Base-by-base conservation (phyloP, 495 filamentous ascomycete genomes). In the Physcia stellaris region DNA sequence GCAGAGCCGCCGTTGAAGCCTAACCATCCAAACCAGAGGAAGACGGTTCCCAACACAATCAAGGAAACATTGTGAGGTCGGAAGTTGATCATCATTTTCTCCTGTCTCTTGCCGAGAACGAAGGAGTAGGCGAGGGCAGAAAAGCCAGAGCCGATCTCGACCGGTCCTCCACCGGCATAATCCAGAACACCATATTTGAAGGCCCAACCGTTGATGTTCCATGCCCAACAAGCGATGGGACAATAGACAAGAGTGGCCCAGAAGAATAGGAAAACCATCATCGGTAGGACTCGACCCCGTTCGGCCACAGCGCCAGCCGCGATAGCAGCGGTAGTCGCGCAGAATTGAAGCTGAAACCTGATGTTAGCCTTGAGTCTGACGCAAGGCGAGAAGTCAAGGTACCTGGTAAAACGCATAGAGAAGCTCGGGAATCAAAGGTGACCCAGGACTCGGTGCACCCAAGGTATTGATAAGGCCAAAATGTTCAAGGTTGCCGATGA, bases 181-280 rank as follows among this genome's bases (percentile, higher is more conserved):
- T 98, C 90, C 53, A 94, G 65, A 29, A 93, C 88, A 42, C 92
- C 92, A 55, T 86, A 94, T 32, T 80, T 79, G 67, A 67, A 92
- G 18, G 66, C 85, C 90, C 90, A 98, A 24, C 90, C 90, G 54
- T 93, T 88, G 46, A 75, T 61, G 51, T 90, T 88, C 90, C 90
- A 98, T 16, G 69, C 80, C 90, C 90, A 98, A 68, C 80, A 94
- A 40, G 85, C 83, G 41, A 98, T 60, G 0, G 90, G 90, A 61
- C 90, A 96, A 72, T 98, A 98, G 35, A 96, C 90, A 39, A 95
- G 68, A 0, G 92, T 96, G 1, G 84, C 86, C 92, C 92, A 98
- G 67, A 83, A 73, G 66, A 94, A 96, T 42, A 73, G 68, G 63
- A 96, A 98, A 36, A 96, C 80, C 79, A 95, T 82, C 48, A 83